These are phyloP conservation scores for Ramularia collo-cygni DNA, from an alignment of 2,329 filamentous ascomycete species.

Conservation along the genomic window DNA sequence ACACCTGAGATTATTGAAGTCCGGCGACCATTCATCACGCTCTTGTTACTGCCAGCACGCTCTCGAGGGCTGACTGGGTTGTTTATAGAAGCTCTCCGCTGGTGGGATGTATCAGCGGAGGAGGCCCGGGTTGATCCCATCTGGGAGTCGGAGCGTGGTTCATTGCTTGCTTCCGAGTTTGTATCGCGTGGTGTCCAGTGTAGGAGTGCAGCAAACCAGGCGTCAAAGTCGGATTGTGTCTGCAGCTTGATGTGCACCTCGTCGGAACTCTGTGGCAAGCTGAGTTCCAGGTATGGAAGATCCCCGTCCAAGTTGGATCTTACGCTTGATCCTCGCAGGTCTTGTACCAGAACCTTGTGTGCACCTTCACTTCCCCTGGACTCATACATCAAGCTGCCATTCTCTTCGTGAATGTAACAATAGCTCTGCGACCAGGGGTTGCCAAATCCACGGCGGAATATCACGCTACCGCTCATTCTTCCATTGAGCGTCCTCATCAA, in stretches of 20 bases:
- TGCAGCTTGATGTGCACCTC: slow-evolving; percentile 61
- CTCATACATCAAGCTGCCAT: slow-evolving; percentile 68
- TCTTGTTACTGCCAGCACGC: slow-evolving; percentile 23
- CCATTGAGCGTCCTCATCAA: slow-evolving; percentile 74
- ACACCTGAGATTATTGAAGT: slow-evolving; percentile 42
- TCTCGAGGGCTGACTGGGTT: slow-evolving; percentile 17
- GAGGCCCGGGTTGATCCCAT: slow-evolving; percentile 14
- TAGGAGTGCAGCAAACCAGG: slow-evolving; percentile 73
- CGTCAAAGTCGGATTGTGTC: slow-evolving; percentile 60
- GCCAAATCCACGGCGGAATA: slow-evolving; percentile 58
- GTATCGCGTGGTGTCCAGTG: slow-evolving; percentile 58
- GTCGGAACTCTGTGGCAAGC: slow-evolving; percentile 48
- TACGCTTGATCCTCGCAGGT: slow-evolving; percentile 68
- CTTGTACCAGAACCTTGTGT: slow-evolving; percentile 61
- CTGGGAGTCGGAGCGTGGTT: slow-evolving; percentile 13
- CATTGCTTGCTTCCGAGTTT: slow-evolving; percentile 15
- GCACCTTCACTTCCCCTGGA: slow-evolving; percentile 59
- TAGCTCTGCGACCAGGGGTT: slow-evolving; percentile 64
- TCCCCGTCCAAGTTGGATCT: slow-evolving; percentile 44
- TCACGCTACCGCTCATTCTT: slow-evolving; percentile 70
- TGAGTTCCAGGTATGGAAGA: slow-evolving; percentile 44
- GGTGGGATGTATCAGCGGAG: slow-evolving; percentile 3
- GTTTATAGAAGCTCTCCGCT: slow-evolving; percentile 18
- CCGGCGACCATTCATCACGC: slow-evolving; percentile 32
- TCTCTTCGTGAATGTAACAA: slow-evolving; percentile 71